Evolutionary conservation across 106 monocot genomes (phyloP), one percentile per base, ranked within the genome.

Genomic region (Acorus gramineus): DNA sequence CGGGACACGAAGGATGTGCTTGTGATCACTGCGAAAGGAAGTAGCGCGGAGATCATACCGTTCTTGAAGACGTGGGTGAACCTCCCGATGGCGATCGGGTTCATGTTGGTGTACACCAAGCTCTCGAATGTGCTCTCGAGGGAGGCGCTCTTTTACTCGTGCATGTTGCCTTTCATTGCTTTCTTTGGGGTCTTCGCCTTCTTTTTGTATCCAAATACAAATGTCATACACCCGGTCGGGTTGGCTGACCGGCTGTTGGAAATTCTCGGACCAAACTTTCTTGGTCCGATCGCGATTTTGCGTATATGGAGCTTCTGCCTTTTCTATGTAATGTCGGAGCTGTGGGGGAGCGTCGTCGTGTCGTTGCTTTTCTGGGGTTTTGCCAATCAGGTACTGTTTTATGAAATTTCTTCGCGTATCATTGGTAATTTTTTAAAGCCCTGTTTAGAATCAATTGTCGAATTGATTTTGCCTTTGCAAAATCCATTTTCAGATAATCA

Each of bases 301-400:
- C 77, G 95, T 78, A 90, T 90, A 53, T 96, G 95, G 95, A 91
- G 90, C 77, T 96, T 87, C 62, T 96, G 95, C 66, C 66, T 91
- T 51, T 96, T 96, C 76, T 90, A 95, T 76, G 95, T 87, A 56
- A 95, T 95, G 95, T 86, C 95, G 6, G 90, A 95, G 80, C 78
- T 95, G 14, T 90, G 95, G 95, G 95, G 95, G 3, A 95, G 95
- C 69, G 95, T 95, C 56, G 95, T 95, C 11, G 81, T 95, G 45
- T 95, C 90, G 3, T 90, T 95, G 49, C 95, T 95, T 8, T 95
- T 95, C 68, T 96, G 95, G 90, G 95, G 90, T 2, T 96, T 96
- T 74, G 95, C 95, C 52, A 96, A 96, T 87, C 95, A 96, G 95
- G 92, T 91, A 73, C 70, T 53, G 45, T 43, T 46, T 47, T 47